phyloP scores from a whole-genome alignment of 257 asterid genomes.

The Plantago major region DNA sequence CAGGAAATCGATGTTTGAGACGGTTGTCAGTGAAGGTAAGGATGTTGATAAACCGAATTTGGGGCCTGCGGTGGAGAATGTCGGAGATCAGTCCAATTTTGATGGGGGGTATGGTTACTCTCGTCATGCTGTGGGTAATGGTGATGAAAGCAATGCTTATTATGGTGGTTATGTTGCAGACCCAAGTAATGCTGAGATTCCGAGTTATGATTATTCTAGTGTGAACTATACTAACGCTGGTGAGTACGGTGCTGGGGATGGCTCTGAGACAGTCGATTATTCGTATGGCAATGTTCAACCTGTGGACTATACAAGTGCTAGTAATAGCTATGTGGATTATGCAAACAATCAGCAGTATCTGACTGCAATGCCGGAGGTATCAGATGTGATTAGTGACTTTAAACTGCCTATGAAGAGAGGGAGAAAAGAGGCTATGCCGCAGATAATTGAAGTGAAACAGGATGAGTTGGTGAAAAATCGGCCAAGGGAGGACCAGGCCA shows the following conservation, averaged over 20 bases:
- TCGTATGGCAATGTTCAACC: constrained; percentile 31
- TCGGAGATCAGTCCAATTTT: constrained; percentile 6
- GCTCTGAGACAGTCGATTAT: constrained; percentile 37
- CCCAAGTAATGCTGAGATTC: constrained; percentile 8
- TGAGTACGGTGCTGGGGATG: constrained; percentile 20
- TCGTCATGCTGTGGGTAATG: constrained; percentile 23
- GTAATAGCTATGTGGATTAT: constrained; percentile 30
- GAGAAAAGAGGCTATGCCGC: constrained; percentile 50
- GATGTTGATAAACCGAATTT: constrained; percentile 22
- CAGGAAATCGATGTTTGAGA: constrained; percentile 65
- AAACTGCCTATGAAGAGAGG: constrained; percentile 60
- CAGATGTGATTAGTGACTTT: constrained; percentile 33
- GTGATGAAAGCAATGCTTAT: constrained; percentile 23
- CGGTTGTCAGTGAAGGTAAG: constrained; percentile 30
- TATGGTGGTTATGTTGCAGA: constrained; percentile 31
- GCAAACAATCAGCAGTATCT: constrained; percentile 35
- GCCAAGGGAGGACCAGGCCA: constrained; percentile 87
- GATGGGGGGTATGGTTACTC: constrained; percentile 29
- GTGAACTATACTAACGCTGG: constrained; percentile 31
- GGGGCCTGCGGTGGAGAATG: constrained; percentile 26
- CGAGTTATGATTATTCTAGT: constrained; percentile 11
- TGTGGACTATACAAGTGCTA: constrained; percentile 29
- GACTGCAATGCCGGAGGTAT: constrained; percentile 33
- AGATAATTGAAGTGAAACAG: constrained; percentile 84
- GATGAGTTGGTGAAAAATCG: constrained; percentile 91